Evolutionary conservation across 2,329 filamentous ascomycete genomes (phyloP), one percentile per base, ranked within the genome.

Genomic region (Hypoxylon sp.): DNA sequence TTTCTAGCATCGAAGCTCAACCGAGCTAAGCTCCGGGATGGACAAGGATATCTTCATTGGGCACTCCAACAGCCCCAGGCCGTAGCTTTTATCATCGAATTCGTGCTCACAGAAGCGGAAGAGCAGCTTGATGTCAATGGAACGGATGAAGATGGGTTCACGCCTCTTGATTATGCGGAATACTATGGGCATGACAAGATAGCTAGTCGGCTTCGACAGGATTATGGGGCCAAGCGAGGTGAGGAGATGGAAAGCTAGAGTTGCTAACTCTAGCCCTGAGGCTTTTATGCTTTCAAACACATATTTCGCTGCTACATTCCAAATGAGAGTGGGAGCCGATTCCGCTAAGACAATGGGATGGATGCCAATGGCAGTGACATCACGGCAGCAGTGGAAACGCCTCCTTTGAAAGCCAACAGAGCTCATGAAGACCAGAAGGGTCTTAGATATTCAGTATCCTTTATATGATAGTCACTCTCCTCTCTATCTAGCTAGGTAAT

Each of bases 21-120:
- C 43, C 19, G 19, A 14, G 5, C 43, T 25, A 13, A 25, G 9
- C 43, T 46, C 3, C 43, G 14, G 10, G 43, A 46, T 4, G 43
- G 43, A 46, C 43, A 46, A 21, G 19, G 43, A 23, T 46, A 46
- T n/a, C 43, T 46, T 9, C 43, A 46, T n/a, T 46, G 19, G 43
- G 43, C 21, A 5, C 23, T 46, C 19, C 4, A 46, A 21, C 43
- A 46, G 3, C 19, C 19, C 19, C 10, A 23, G 5, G 19, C 23
- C 19, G 6, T 23, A 13, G 10, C 10, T 13, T 13, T n/a, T 14
- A 25, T 23, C 19, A 46, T 46, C 11, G 43, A 46, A 11, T 25
- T 23, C 43, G 43, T 46, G 5, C 23, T 46, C 10, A 25, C 19
- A 3, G 43, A 23, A 23, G 19, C 43, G 1, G 19, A 25, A 25